phyloP scores from a whole-genome alignment of 495 filamentous ascomycete genomes.

The Xylaria sp. region DNA sequence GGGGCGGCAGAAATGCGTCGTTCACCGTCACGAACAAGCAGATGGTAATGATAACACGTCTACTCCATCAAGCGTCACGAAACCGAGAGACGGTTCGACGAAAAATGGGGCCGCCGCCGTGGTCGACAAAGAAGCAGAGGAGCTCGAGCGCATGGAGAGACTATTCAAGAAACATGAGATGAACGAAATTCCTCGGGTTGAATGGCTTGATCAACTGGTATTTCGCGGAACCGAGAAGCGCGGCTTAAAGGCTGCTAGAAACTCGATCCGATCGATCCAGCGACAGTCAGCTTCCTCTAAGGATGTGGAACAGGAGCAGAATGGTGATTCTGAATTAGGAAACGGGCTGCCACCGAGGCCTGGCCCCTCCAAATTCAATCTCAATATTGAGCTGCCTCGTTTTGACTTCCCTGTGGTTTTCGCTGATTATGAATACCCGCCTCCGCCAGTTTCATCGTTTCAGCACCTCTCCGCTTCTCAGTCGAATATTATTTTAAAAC shows the following conservation, averaged over 20 bases:
- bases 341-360: conserved; percentile 58
- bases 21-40: conserved; percentile 81
- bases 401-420: conserved; percentile 98
- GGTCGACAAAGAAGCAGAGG: conserved; percentile 69
- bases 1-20: conserved; percentile 87
- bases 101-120: conserved; percentile 5
- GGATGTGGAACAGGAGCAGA: conserved; percentile 40
- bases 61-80: conserved; percentile 71
- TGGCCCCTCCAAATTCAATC: conserved; percentile 61
- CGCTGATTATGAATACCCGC: conserved; percentile 88
- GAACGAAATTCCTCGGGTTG: conserved; percentile 88
- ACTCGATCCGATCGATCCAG: conserved; percentile 46
- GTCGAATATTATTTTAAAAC: conserved; percentile 73
- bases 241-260: conserved; percentile 61
- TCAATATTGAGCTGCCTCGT: conserved; percentile 90
- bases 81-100: conserved; percentile 53
- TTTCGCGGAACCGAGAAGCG: conserved; percentile 85
- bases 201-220: conserved; percentile 94
- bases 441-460: conserved; percentile 78
- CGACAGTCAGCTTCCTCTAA: conserved; percentile 37
- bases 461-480: conserved; percentile 66
- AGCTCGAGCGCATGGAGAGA: conserved; percentile 82
- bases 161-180: conserved; percentile 98
- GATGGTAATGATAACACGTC: conserved; percentile 84
- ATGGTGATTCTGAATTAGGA: conserved; percentile 42